Base-by-base conservation (phyloP, 169 alveolate genomes). In the Plasmodium yoelii region DNA sequence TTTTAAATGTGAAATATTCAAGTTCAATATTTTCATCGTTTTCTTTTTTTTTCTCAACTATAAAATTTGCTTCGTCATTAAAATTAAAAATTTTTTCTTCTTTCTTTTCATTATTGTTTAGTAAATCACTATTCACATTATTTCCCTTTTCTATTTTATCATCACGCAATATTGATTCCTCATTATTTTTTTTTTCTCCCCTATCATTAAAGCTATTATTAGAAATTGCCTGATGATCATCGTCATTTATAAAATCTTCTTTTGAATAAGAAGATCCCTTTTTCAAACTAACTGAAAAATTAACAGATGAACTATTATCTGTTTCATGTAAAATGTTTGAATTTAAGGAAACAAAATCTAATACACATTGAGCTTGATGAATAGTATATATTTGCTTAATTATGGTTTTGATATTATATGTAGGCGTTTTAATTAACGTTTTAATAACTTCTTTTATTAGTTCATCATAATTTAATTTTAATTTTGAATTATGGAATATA, bases 281-380 rank as follows among this genome's bases (percentile, higher is more conserved):
- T 65, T 65, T 82, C 61, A 82, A 18, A 34, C 61, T 82, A 24
- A 82, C 90, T 5, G 90, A 82, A 82, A 82, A 82, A 49, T 82
- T 49, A 13, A 82, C 70, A 53, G 90, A 42, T 46, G 90, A 65
- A 13, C 51, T 64, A 49, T 82, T 15, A 67, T 82, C 56, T 24
- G 84, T 82, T 18, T 44, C 61, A 61, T 51, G 68, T 9, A 70
- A 56, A 28, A 65, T 64, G 24, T 82, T 57, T 10, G 84, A 56
- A 67, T 82, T 82, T n/a, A 82, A 10, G 15, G 90, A 82, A 26
- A 82, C 90, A 56, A 82, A 82, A 82, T 82, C 90, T 13, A 82
- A 70, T 8, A 82, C 90, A 28, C 64, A 15, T 47, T 82, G 90
- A 7, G 90, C 90, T 71, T 82, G 90, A 15, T 82, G 84, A 55